Evolutionary conservation across 1,139 yeast species (phyloP), one percentile per base, ranked within the genome.

Genomic region (Wickerhamomyces sp.): DNA sequence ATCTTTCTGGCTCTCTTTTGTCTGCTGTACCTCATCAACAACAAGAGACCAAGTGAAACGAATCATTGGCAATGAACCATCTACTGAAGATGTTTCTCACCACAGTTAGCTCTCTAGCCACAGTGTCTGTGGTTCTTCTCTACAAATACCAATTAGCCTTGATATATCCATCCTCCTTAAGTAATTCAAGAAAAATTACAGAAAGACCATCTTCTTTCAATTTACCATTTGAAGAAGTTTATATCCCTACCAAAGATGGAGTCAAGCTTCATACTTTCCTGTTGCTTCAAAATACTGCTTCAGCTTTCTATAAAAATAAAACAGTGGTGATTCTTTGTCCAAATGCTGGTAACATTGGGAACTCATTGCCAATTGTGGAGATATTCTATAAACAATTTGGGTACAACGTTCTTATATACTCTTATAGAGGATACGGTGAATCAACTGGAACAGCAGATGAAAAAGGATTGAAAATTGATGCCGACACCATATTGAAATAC

Each of bases 291-390:
- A 79, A 80, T 55, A 55, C 63, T 4, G 59, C 59, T 13, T 57
- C 66, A 6, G 58, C 71, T 1, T 52, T 59, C 10, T 81, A 83
- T 48, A 63, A 72, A 33, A 74, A 78, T 54, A 84, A 84, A 51
- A 91, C 99, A 0, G 75, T 93, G 9, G 61, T 94, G 40, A 75
- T 93, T 32, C 72, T 90, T 46, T 84, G 90, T 38, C 99, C 99
- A 4, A 93, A 93, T 66, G 99, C 98, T 3, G 99, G 99, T 6
- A 93, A 94, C 63, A 93, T 93, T 47, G 99, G 99, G 34, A 93
- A 89, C 62, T 84, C 90, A 26, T 70, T 93, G 45, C 97, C 98
- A 1, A 77, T 90, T 8, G 95, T 87, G 1, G 75, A 83, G 44
- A 67, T 84, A 14, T 81, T 93, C 54, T 87, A 79, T 65, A 68